These are phyloP conservation scores for Pseudonitzschia multiseries DNA, from an alignment of 108 stramenopile genomes.

Conservation along the genomic window DNA sequence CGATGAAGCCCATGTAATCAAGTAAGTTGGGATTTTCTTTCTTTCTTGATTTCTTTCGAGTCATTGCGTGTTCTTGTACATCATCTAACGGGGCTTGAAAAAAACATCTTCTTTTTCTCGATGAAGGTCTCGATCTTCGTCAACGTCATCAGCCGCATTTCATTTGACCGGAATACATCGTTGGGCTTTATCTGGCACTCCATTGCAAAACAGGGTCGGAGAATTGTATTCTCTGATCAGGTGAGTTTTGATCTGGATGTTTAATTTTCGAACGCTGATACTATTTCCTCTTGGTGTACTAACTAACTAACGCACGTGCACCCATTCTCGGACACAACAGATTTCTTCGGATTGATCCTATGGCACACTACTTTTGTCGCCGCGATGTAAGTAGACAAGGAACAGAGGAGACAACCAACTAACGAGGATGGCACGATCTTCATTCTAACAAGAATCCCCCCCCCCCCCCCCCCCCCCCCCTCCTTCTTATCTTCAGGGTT, in stretches of 20 bases:
- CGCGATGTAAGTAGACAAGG: constrained; percentile 1
- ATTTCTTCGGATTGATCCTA: constrained; percentile 94
- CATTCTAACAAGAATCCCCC: background rate
- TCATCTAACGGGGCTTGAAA: background rate
- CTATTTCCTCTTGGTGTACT: no score
- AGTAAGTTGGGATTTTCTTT: constrained; percentile 23
- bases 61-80: background rate
- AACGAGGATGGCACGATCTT: background rate
- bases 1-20: constrained; percentile 95
- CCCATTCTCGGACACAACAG: background rate
- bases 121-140: constrained; percentile 42
- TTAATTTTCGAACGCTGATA: no score
- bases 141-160: constrained; percentile 96
- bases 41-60: constrained; percentile 27
- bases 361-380: constrained; percentile 96
- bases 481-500: constrained; percentile 36
- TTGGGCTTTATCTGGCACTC: constrained; percentile 96
- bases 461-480: no score
- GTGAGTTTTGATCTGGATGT: background rate
- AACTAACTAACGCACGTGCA: background rate
- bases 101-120: background rate
- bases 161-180: constrained; percentile 86
- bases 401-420: background rate
- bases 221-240: constrained; percentile 96
- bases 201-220: constrained; percentile 98